These are phyloP conservation scores for Nemania abortiva DNA, from an alignment of 2,329 filamentous ascomycete genomes.

Conservation along the genomic window DNA sequence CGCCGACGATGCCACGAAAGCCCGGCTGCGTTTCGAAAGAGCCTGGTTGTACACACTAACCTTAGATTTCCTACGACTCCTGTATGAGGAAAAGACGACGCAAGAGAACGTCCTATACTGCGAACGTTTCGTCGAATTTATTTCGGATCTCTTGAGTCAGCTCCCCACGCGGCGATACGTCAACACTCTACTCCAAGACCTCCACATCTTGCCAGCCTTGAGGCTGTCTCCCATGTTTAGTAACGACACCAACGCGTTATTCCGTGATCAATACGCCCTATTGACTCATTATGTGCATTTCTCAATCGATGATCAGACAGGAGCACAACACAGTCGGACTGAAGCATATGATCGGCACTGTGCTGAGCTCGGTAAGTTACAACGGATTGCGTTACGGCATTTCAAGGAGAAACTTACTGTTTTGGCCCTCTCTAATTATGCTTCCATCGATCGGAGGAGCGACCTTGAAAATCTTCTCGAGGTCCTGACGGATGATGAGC, in stretches of 20 bases:
- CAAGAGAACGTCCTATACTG: constrained; percentile 81
- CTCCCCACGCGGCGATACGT: constrained; percentile 93
- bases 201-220: constrained; percentile 84
- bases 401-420: constrained; percentile 94
- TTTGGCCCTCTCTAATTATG: constrained; percentile 91
- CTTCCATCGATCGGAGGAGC: constrained; percentile 81
- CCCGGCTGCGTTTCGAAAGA: constrained; percentile 87
- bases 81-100: constrained; percentile 70
- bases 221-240: constrained; percentile 82
- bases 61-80: constrained; percentile 80
- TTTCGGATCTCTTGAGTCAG: constrained; percentile 92
- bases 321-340: constrained; percentile 76
- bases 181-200: constrained; percentile 86
- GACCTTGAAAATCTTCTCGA: constrained; percentile 84
- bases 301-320: constrained; percentile 90
- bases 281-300: constrained; percentile 90
- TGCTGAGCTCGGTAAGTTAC: constrained; percentile 79
- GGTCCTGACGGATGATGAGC: constrained; percentile 78
- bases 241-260: constrained; percentile 77
- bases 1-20: constrained; percentile 82
- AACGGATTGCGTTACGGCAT: constrained; percentile 80
- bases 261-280: constrained; percentile 85
- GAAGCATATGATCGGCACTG: constrained; percentile 87
- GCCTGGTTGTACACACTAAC: constrained; percentile 92
- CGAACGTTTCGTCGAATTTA: constrained; percentile 91